Conservation (phyloP, 2,329 filamentous ascomycete species). For the Ceratocystis smalleyi region DNA sequence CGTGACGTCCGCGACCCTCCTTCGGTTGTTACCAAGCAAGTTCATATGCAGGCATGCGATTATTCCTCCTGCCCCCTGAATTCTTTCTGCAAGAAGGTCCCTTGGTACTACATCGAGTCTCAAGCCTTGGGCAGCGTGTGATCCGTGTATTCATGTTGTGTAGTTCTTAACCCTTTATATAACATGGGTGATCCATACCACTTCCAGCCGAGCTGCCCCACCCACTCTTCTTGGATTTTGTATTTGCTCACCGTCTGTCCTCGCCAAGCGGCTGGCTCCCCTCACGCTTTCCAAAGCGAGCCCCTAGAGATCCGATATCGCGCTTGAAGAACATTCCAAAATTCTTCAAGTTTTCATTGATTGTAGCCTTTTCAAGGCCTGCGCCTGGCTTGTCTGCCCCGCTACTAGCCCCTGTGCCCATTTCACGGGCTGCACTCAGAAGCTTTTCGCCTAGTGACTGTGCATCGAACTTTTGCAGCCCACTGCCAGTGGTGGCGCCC, state of each 20-base stretch:
- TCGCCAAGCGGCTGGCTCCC: conserved; percentile 24
- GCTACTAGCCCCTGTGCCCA: conserved; percentile 39
- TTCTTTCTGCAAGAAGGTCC: not conserved
- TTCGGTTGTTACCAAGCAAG: not conserved
- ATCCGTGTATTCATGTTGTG: not conserved
- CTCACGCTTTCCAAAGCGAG: conserved; percentile 52
- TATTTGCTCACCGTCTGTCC: conserved; percentile 13
- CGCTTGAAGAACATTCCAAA: conserved; percentile 92
- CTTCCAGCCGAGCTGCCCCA: not conserved
- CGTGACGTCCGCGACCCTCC: not conserved
- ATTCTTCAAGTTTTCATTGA: conserved; percentile 89
- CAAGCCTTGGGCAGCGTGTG: not conserved
- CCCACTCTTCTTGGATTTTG: not conserved
- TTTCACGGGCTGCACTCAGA: conserved; percentile 74
- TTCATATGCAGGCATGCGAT: not conserved
- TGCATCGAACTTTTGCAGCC: conserved; percentile 56
- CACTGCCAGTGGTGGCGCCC: conserved; percentile 23
- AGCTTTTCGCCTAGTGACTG: conserved; percentile 72
- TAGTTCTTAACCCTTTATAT: not conserved
- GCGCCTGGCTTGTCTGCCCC: conserved; percentile 19
- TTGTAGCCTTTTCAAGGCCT: conserved; percentile 45
- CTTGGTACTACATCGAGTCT: not conserved
- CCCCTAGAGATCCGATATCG: conserved; percentile 64
- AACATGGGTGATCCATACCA: not conserved
- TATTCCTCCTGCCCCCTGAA: not conserved